These are phyloP conservation scores for Colletotrichum cereale DNA, from an alignment of 2,329 filamentous ascomycete genomes.

Conservation along the genomic window DNA sequence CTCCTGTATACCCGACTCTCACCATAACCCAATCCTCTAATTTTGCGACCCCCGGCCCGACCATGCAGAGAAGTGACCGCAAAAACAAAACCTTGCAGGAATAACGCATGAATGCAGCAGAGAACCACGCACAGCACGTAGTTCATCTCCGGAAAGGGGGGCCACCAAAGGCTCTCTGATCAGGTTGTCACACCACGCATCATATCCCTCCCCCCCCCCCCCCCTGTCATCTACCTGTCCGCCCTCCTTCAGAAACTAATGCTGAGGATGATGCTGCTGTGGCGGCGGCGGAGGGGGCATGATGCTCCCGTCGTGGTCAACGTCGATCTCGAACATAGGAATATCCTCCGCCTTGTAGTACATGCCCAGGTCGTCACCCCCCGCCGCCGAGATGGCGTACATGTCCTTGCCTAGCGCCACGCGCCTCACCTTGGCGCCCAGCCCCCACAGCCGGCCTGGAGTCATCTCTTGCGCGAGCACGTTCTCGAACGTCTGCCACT, in stretches of 20 bases:
- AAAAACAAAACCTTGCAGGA: background rate
- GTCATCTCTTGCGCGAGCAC: slow-evolving; percentile 35
- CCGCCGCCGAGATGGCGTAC: slow-evolving; percentile 34
- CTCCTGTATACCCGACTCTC: background rate
- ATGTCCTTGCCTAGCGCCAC: slow-evolving; percentile 36
- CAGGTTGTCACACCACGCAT: slow-evolving; percentile 2
- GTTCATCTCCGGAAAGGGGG: background rate
- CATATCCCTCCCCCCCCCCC: background rate
- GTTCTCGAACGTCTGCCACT: slow-evolving; percentile 38
- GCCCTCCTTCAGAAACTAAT: background rate
- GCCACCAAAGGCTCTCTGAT: background rate
- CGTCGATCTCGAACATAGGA: slow-evolving; percentile 35
- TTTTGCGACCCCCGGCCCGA: background rate
- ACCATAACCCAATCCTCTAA: background rate
- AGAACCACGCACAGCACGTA: background rate
- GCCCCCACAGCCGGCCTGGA: slow-evolving; percentile 26
- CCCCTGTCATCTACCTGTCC: background rate
- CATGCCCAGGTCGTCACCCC: slow-evolving; percentile 30
- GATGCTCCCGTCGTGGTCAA: slow-evolving; percentile 31
- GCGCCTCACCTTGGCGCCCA: slow-evolving; percentile 34
- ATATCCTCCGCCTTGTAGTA: slow-evolving; percentile 39
- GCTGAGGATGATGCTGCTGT: slow-evolving; percentile 8
- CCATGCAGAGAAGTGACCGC: background rate
- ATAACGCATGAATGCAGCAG: background rate
- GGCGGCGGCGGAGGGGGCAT: slow-evolving; percentile 28